Conservation (phyloP, 179 eudicot genomes). For the Gypsophila paniculata region DNA sequence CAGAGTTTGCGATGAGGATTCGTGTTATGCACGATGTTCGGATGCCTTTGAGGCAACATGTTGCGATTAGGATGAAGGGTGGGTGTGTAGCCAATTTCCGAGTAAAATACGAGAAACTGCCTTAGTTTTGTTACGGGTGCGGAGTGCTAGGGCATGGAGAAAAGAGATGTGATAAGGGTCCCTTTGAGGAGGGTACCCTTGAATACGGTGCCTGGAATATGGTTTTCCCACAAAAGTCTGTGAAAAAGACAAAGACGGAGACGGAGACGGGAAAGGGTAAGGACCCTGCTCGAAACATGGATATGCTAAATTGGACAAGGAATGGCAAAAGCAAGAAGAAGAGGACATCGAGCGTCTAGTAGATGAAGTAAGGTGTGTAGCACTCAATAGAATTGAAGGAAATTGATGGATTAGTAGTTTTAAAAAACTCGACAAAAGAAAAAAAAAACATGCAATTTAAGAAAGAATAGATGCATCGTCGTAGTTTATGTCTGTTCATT, state of each 20-base stretch:
- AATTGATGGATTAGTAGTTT: too few species aligned
- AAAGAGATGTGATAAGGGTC: constrained; percentile 1
- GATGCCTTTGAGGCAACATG: background rate
- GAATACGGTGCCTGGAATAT: background rate
- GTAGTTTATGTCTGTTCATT: too few species aligned
- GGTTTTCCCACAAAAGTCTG: background rate
- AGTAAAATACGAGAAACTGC: constrained; percentile 1
- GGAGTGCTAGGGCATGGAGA: background rate
- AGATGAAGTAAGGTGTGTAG: too few species aligned
- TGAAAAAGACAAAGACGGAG: background rate
- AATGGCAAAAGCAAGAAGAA: too few species aligned
- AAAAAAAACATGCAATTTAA: too few species aligned
- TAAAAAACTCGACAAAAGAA: too few species aligned
- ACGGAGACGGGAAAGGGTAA: too few species aligned
- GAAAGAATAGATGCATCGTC: too few species aligned
- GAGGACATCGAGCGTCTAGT: too few species aligned
- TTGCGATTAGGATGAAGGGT: background rate
- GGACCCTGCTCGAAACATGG: too few species aligned
- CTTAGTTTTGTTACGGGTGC: background rate
- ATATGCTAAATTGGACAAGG: too few species aligned
- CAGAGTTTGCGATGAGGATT: background rate
- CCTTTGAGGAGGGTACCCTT: background rate
- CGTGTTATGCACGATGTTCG: constrained; percentile 5
- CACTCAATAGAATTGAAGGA: too few species aligned
- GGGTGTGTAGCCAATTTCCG: background rate